phyloP scores from a whole-genome alignment of 176 grass and related monocot genomes.

The Triticum turgidum region DNA sequence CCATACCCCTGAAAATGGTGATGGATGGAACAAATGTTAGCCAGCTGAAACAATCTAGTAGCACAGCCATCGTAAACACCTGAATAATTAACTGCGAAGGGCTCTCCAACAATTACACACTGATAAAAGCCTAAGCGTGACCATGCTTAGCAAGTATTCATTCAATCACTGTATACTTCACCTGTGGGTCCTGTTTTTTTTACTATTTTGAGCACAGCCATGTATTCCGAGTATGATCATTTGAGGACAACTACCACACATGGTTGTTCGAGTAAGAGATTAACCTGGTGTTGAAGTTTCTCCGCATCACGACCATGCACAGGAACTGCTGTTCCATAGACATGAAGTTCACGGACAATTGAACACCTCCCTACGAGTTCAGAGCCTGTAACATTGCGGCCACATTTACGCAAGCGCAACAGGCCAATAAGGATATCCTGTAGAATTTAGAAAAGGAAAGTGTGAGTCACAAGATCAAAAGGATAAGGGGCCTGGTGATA shows the following conservation, averaged over 20 bases:
- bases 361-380: conserved; percentile 91
- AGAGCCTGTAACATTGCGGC: conserved; percentile 80
- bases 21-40: conserved; percentile 26
- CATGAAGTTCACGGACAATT: conserved; percentile 96
- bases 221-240: neutral
- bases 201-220: neutral
- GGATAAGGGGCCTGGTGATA: neutral
- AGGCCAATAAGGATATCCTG: conserved; percentile 96
- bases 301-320: conserved; percentile 87
- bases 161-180: neutral
- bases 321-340: conserved; percentile 97
- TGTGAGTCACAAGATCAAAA: neutral
- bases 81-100: neutral
- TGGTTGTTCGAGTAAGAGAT: neutral
- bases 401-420: conserved; percentile 81
- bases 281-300: conserved; percentile 92
- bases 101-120: neutral
- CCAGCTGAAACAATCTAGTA: neutral
- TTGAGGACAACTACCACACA: neutral
- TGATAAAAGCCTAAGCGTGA: neutral
- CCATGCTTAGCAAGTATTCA: neutral
- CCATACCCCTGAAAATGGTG: conserved; percentile 65
- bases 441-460: conserved; percentile 17
- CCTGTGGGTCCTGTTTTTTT: neutral
- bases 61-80: neutral